Conservation (phyloP, 2,329 filamentous ascomycete genomes). For the Elsinoe batatas region DNA sequence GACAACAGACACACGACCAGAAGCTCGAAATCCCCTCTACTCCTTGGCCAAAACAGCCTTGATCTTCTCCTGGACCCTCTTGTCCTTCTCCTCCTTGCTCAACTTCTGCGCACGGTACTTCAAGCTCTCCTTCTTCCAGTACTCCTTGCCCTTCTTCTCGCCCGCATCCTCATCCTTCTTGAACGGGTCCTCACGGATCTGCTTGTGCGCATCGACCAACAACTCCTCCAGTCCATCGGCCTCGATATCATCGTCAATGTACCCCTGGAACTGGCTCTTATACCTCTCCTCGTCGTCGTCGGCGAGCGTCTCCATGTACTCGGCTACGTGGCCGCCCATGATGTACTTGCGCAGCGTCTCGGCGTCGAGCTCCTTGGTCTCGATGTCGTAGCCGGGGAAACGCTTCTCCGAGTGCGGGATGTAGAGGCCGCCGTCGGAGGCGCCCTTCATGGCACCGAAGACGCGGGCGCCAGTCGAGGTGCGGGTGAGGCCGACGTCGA, state of each 20-base stretch:
- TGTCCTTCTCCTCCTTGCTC: conserved; percentile 71
- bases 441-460: conserved; percentile 99
- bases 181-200: conserved; percentile 95
- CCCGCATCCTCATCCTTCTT: conserved; percentile 72
- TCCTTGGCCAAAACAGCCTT: conserved; percentile 54
- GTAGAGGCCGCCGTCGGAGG: conserved; percentile 93
- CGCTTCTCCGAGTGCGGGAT: conserved; percentile 98
- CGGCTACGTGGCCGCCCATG: conserved; percentile 92
- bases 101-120: conserved; percentile 76
- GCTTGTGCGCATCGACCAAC: conserved; percentile 88
- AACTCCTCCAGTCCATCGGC: conserved; percentile 95
- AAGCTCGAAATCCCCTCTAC: not conserved
- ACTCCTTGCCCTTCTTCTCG: conserved; percentile 91
- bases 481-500: conserved; percentile 93
- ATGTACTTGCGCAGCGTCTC: conserved; percentile 99
- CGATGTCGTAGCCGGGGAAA: conserved; percentile 97
- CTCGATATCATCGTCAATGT: conserved; percentile 94
- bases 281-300: conserved; percentile 99
- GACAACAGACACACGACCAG: not conserved
- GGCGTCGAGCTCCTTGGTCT: conserved; percentile 94
- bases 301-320: conserved; percentile 99
- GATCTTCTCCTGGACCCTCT: conserved; percentile 85
- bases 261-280: conserved; percentile 96
- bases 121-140: conserved; percentile 64
- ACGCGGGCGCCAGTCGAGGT: conserved; percentile 98